phyloP scores from a whole-genome alignment of 2,329 filamentous ascomycete species.

The Exophiala sideris region DNA sequence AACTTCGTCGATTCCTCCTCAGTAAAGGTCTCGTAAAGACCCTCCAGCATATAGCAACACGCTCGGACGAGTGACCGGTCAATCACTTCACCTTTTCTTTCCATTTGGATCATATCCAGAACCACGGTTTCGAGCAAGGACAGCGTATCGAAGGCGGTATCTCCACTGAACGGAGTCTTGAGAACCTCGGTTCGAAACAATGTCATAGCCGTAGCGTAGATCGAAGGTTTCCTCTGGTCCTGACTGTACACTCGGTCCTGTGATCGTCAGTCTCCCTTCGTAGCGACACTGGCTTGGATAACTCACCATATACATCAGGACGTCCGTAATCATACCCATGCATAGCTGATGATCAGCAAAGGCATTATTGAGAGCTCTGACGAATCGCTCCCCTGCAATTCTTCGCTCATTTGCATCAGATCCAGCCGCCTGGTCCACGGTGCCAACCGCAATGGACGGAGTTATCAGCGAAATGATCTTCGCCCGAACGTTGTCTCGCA shows the following conservation, averaged over 20 bases:
- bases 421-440: conserved; percentile 38
- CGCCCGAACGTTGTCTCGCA: conserved; percentile 68
- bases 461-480: conserved; percentile 69
- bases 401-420: conserved; percentile 74
- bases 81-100: conserved; percentile 83
- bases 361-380: conserved; percentile 69
- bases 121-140: conserved; percentile 77
- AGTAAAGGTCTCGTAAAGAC: conserved; percentile 74
- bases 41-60: conserved; percentile 85
- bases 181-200: conserved; percentile 86
- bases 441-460: conserved; percentile 61
- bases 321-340: conserved; percentile 92
- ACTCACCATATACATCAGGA: conserved; percentile 86
- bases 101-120: conserved; percentile 87
- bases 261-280: conserved; percentile 14
- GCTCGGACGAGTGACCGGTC: conserved; percentile 78
- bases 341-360: conserved; percentile 90
- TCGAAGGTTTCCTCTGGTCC: conserved; percentile 70
- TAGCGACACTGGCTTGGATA: conserved; percentile 1
- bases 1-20: conserved; percentile 77
- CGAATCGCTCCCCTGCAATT: conserved; percentile 75
- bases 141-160: conserved; percentile 54
- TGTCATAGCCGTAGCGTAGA: conserved; percentile 80
- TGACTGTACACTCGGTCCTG: conserved; percentile 76
- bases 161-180: conserved; percentile 52